Conservation (phyloP, 345 rosid species). For the Syzygium grande region DNA sequence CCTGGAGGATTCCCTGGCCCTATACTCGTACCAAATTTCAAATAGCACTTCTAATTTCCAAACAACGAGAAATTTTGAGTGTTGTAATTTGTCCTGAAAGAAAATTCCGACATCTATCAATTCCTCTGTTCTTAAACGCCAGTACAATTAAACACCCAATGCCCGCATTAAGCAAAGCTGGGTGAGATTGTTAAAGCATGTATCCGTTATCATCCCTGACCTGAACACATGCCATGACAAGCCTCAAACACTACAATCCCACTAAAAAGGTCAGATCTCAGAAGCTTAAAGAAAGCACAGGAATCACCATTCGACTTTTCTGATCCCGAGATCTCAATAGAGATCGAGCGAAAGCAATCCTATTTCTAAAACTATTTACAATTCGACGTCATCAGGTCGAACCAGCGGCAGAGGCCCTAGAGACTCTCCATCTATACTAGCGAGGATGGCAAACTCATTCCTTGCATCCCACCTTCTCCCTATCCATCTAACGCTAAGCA, state of each 20-base stretch:
- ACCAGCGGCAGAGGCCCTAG: background rate
- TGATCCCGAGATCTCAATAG: background rate
- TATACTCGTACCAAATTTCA: background rate
- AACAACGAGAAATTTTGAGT: background rate
- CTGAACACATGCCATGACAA: background rate
- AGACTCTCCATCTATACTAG: background rate
- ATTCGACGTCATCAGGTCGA: background rate
- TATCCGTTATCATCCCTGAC: background rate
- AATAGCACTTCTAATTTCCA: background rate
- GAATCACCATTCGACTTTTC: background rate
- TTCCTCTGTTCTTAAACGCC: background rate
- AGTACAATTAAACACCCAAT: background rate
- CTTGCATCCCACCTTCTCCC: slow-evolving; percentile 38
- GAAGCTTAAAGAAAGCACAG: background rate
- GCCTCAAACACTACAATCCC: background rate
- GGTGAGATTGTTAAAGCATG: background rate
- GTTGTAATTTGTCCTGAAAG: background rate
- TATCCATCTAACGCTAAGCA: slow-evolving; percentile 64
- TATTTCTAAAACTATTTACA: background rate
- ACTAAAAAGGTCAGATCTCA: background rate
- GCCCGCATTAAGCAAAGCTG: background rate
- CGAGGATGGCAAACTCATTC: background rate
- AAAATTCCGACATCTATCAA: background rate
- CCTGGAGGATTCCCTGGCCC: background rate
- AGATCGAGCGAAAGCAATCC: background rate